Base-by-base conservation (phyloP, 2,329 filamentous ascomycete species). In the Periconia sp. region DNA sequence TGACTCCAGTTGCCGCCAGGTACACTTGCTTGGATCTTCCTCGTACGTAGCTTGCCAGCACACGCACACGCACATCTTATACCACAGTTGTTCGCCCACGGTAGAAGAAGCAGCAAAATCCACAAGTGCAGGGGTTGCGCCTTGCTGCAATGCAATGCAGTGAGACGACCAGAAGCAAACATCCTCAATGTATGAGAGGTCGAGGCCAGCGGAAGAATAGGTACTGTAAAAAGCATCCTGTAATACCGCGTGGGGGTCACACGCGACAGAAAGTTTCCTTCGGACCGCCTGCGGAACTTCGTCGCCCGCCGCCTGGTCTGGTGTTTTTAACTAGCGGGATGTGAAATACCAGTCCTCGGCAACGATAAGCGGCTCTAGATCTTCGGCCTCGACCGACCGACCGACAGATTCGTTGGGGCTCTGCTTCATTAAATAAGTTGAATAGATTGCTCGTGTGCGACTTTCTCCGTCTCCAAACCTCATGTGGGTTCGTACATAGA, bases 181-280 rank as follows among this genome's bases (percentile, higher is more conserved):
- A n/a, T n/a, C 6, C 15, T 14, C 15, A 14, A 30, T 30, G 40
- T 41, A 33, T 44, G 43, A 40, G 42, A 19, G 33, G 13, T 40
- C 27, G 49, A 27, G 46, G 35, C 35, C 17, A 30, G 33, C 19
- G 46, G 33, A 41, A 20, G 45, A 23, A 44, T 8, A 27, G n/a
- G n/a, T n/a, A n/a, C n/a, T n/a, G n/a, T n/a, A 19, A 9, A 48
- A 20, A 23, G 20, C 50, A 59, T 68, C 69, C 60, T 58, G 65
- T 72, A 72, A 72, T 72, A 60, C 58, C 68, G 70, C 69, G 70
- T 72, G 70, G 69, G 69, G 69, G 70, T 69, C 55, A 56, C 52
- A n/a, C 18, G 48, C 23, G 41, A 43, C 14, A 30, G 37, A 19
- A 41, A 35, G 30, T 14, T 41, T 33, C 31, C 6, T 49, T 47